A percentile compares a stretch with the other conserved stretches of the same genome.
phyloP scores from a whole-genome alignment of 441 rosid species.

The Pelargonium exstipulatum region DNA sequence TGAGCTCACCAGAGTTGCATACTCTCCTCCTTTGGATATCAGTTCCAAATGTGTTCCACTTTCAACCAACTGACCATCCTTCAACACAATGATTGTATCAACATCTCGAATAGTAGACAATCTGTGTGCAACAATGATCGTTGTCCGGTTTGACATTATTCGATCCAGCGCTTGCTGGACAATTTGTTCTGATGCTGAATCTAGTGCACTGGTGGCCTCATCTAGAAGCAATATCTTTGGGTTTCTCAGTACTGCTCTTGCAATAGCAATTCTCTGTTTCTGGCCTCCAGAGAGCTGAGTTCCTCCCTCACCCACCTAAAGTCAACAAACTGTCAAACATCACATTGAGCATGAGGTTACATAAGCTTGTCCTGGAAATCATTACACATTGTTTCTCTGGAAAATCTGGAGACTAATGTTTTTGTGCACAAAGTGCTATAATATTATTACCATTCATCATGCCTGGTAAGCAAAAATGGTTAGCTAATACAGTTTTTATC shows the following conservation, averaged over 20 bases:
- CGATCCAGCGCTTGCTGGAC: slow-evolving; percentile 60
- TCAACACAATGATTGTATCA: slow-evolving; percentile 42
- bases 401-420: too few species aligned
- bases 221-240: slow-evolving; percentile 61
- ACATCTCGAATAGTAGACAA: slow-evolving; percentile 45
- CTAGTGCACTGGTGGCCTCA: slow-evolving; percentile 68
- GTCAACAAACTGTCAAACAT: background rate
- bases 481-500: too few species aligned
- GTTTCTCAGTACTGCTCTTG: slow-evolving; percentile 54
- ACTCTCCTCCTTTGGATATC: slow-evolving; percentile 36
- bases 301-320: slow-evolving; percentile 60
- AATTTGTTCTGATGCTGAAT: slow-evolving; percentile 48
- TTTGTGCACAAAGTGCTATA: too few species aligned
- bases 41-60: slow-evolving; percentile 52
- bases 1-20: slow-evolving; percentile 46
- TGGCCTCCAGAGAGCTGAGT: slow-evolving; percentile 67
- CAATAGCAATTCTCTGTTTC: slow-evolving; percentile 65
- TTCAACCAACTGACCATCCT: slow-evolving; percentile 51
- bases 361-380: background rate
- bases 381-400: background rate
- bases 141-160: slow-evolving; percentile 51
- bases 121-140: slow-evolving; percentile 56
- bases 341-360: too few species aligned
- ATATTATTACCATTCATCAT: too few species aligned
- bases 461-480: background rate